Percentiles rank a stretch among this genome's conserved stretches.
These are phyloP conservation scores for Exserohilum turcica DNA, from an alignment of 2,329 filamentous ascomycete species.

Conservation along the genomic window DNA sequence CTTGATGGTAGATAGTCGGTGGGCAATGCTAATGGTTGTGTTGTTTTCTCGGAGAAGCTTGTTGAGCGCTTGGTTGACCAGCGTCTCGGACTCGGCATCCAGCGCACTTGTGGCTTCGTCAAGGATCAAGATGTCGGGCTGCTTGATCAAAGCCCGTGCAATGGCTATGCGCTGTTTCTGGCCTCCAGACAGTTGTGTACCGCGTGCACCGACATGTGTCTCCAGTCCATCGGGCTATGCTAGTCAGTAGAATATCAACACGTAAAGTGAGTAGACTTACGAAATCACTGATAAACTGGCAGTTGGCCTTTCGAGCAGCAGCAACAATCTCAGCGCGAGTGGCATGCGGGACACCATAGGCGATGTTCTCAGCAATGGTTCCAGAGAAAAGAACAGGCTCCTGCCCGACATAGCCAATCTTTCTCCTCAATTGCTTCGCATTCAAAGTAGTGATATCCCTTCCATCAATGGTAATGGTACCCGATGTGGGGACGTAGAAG, in stretches of 20 bases:
- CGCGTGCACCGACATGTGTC: conserved; percentile 88
- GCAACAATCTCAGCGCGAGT: conserved; percentile 79
- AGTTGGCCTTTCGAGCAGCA: conserved; percentile 91
- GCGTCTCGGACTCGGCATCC: conserved; percentile 94
- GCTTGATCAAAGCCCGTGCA: conserved; percentile 88
- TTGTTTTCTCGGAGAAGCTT: conserved; percentile 83
- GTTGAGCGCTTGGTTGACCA: conserved; percentile 88
- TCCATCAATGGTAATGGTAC: conserved; percentile 81
- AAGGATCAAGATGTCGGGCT: conserved; percentile 94
- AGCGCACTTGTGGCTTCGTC: conserved; percentile 95
- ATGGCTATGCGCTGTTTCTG: conserved; percentile 99
- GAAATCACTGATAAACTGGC: conserved; percentile 94
- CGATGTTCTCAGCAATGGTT: conserved; percentile 84
- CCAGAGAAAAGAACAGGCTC: conserved; percentile 92
- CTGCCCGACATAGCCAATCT: conserved; percentile 93
- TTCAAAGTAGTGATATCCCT: conserved; percentile 86
- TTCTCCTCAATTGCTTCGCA: conserved; percentile 86
- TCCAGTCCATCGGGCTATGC: conserved; percentile 83
- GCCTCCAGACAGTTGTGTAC: conserved; percentile 86
- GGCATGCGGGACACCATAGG: conserved; percentile 84
- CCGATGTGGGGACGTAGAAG: conserved; percentile 84
- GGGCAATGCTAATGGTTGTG: conserved; percentile 97
- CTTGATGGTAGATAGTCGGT: conserved; percentile 95
- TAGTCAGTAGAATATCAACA: conserved; percentile 17
- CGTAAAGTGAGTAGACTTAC: conserved; percentile 51